These are phyloP conservation scores for Canariomyces notabilis DNA, from an alignment of 2,329 filamentous ascomycete species.

Conservation along the genomic window DNA sequence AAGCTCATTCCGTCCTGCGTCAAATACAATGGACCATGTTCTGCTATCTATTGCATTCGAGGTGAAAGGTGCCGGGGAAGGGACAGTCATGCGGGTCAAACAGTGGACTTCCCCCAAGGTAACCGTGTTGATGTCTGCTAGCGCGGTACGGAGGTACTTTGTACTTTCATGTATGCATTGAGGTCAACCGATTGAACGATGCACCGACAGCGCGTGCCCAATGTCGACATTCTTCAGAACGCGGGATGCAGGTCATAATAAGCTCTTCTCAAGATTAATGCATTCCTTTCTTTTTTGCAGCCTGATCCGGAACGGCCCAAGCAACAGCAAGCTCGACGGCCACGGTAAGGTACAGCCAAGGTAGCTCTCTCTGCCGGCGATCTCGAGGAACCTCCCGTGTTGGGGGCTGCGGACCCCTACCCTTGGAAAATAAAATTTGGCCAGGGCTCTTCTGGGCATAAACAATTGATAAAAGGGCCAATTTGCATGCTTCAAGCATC, in stretches of 20 bases:
- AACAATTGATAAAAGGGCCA: conserved; percentile 18
- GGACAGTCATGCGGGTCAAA: neutral
- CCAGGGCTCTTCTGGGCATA: conserved; percentile 13
- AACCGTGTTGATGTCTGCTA: conserved; percentile 16
- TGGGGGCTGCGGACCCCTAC: conserved; percentile 24
- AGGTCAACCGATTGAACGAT: conserved; percentile 1
- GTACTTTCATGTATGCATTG: conserved; percentile 3
- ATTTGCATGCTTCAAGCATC: conserved; percentile 31
- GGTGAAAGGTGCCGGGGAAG: too few species aligned
- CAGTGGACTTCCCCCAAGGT: neutral
- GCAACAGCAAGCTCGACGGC: neutral
- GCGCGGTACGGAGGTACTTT: too few species aligned
- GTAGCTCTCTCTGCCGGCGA: conserved; percentile 13
- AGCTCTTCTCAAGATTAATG: too few species aligned
- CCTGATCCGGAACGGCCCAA: neutral
- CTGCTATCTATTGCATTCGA: too few species aligned
- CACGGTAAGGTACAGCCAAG: conserved; percentile 6
- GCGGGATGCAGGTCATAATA: neutral
- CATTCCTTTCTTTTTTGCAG: too few species aligned
- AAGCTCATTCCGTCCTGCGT: neutral
- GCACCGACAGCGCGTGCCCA: conserved; percentile 3
- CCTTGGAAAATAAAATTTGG: conserved; percentile 21
- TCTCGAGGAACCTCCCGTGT: conserved; percentile 19
- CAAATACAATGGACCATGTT: neutral
- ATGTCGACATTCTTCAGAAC: conserved; percentile 5